A percentile compares a stretch with the other conserved stretches of the same genome.
Evolutionary conservation across 176 grass and related monocot species (phyloP).

Genomic region (Dactylis glomerata): DNA sequence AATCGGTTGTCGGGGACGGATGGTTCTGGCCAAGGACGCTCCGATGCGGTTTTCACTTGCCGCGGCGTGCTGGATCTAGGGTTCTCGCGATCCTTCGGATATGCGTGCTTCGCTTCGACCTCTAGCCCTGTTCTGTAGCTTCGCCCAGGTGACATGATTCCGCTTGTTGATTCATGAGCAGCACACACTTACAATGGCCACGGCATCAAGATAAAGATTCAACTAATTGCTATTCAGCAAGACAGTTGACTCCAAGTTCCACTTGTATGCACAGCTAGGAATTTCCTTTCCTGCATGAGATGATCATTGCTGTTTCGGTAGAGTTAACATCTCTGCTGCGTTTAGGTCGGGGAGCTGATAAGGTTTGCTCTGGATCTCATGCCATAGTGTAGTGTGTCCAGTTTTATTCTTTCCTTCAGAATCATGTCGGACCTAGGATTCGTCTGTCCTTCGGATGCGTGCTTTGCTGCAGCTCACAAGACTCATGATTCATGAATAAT

Average conservation of each 20-base stretch:
- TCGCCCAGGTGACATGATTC: not conserved
- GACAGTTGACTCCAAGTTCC: not conserved
- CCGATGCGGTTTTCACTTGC: not conserved
- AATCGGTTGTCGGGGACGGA: not conserved
- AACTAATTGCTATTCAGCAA: not conserved
- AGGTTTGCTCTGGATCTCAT: not conserved
- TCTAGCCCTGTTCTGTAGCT: too few relatives aligned
- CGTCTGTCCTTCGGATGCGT: too few relatives aligned
- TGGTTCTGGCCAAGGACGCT: not conserved
- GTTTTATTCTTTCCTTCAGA: not conserved
- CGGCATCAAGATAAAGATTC: not conserved
- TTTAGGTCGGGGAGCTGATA: not conserved
- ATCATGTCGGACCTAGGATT: too few relatives aligned
- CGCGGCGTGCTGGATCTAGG: slow-evolving; percentile 4
- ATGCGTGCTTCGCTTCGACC: not conserved
- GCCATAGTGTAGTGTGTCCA: not conserved
- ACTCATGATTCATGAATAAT: too few relatives aligned
- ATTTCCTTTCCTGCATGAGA: not conserved
- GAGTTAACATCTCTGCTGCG: not conserved
- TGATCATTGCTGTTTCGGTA: not conserved
- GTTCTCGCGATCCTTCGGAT: not conserved
- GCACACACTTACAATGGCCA: not conserved
- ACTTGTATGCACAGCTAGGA: not conserved
- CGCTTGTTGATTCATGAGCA: not conserved
- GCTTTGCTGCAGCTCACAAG: too few relatives aligned